Percentiles rank a stretch among this genome's conserved stretches.
Conservation (phyloP, 768 basidiomycete genomes). For the Amanita rimosa region DNA sequence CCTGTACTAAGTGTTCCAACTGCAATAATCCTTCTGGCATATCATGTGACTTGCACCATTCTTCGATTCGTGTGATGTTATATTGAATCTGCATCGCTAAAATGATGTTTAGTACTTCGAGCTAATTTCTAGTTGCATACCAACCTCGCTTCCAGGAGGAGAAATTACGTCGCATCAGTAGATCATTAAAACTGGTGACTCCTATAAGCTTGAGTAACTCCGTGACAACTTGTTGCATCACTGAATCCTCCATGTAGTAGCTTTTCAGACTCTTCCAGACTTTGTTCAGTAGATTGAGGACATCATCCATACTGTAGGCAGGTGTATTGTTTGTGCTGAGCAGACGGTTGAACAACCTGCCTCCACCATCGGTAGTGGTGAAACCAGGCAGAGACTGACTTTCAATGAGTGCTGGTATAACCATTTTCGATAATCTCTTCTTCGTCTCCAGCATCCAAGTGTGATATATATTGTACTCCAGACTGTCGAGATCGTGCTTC, state of each 20-base stretch:
- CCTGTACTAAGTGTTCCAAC: conserved; percentile 98
- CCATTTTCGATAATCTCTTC: conserved; percentile 93
- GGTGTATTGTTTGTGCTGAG: conserved; percentile 79
- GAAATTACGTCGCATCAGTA: conserved; percentile 97
- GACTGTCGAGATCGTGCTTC: conserved; percentile 94
- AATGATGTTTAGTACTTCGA: neutral
- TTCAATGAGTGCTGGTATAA: conserved; percentile 97
- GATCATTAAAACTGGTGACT: conserved; percentile 95
- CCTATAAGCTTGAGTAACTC: conserved; percentile 94
- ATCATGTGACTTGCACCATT: conserved; percentile 99
- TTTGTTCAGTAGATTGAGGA: conserved; percentile 92
- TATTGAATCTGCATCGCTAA: conserved; percentile 99
- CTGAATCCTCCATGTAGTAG: conserved; percentile 96
- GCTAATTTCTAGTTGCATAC: conserved; percentile 12
- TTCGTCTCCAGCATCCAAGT: conserved; percentile 99
- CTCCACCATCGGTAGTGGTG: conserved; percentile 89
- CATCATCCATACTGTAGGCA: conserved; percentile 97
- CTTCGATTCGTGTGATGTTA: conserved; percentile 94
- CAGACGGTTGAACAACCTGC: conserved; percentile 87
- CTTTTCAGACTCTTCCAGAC: conserved; percentile 98
- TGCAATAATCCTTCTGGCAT: conserved; percentile 99
- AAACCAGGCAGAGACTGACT: conserved; percentile 97
- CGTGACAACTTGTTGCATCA: conserved; percentile 90
- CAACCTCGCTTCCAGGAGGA: conserved; percentile 98
- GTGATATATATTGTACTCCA: conserved; percentile 99